Evolutionary conservation across 208 protist species (phyloP).

Genomic region (Leishmania mexicana): DNA sequence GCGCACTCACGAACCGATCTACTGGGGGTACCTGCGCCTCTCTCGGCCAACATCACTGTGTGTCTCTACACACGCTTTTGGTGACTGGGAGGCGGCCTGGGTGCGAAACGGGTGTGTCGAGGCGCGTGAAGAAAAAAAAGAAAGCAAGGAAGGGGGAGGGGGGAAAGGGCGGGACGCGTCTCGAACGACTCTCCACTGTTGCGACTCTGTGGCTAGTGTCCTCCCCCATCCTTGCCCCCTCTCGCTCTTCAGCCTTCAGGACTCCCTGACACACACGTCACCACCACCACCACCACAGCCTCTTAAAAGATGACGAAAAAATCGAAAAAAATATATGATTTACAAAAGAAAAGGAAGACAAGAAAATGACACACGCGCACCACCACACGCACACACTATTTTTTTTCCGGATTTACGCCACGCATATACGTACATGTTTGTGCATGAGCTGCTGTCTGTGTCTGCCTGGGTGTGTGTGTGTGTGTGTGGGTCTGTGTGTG

Average conservation of each 20-base stretch:
- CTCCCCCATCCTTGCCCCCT: slow-evolving; percentile 17
- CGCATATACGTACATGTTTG: background rate
- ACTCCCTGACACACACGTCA: background rate
- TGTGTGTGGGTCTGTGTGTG: background rate
- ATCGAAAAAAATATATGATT: too few species aligned
- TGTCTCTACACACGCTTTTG: background rate
- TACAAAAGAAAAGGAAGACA: too few species aligned
- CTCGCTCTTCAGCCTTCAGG: background rate
- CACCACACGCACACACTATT: too few species aligned
- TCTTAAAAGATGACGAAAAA: too few species aligned
- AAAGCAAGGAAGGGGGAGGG: background rate
- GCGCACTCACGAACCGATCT: background rate
- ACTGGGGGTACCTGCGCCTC: background rate
- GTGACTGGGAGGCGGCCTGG: background rate
- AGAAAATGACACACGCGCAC: too few species aligned
- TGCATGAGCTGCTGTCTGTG: background rate
- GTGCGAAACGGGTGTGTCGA: background rate
- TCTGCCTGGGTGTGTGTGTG: background rate
- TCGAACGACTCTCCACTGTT: background rate
- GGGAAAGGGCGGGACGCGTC: background rate
- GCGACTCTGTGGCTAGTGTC: slow-evolving; percentile 11
- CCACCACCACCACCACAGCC: background rate
- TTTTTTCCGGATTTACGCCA: background rate
- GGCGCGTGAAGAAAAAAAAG: background rate
- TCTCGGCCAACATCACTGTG: background rate